Percentiles rank a stretch among this genome's conserved stretches.
These are phyloP conservation scores for Maudiozyma humilis DNA, from an alignment of 1,139 yeast species.

Conservation along the genomic window DNA sequence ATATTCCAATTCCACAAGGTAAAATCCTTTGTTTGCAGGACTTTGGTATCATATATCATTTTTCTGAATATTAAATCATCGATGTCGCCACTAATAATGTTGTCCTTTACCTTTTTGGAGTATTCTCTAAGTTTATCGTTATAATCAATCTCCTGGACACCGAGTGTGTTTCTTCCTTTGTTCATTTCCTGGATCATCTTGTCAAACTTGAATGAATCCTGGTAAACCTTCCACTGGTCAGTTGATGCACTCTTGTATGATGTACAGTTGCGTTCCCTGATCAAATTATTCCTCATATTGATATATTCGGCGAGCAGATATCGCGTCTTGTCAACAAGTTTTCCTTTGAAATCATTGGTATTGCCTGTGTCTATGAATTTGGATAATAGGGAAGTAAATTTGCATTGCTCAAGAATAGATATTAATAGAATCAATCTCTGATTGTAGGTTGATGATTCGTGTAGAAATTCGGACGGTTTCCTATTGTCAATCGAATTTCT, in stretches of 20 bases:
- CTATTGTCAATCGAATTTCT: constrained; percentile 13
- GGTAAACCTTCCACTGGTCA: constrained; percentile 13
- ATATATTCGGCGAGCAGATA: constrained; percentile 55
- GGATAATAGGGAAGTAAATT: constrained; percentile 44
- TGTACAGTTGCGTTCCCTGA: constrained; percentile 25
- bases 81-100: constrained; percentile 41
- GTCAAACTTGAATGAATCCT: constrained; percentile 39
- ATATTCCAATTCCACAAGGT: constrained; percentile 85
- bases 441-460: constrained; percentile 34
- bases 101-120: constrained; percentile 38
- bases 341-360: constrained; percentile 31
- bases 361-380: constrained; percentile 41
- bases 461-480: constrained; percentile 26
- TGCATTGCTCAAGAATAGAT: constrained; percentile 47
- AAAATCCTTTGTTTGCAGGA: constrained; percentile 69
- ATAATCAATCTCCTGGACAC: constrained; percentile 26
- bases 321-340: constrained; percentile 48
- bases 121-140: constrained; percentile 29
- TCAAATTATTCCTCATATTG: constrained; percentile 44
- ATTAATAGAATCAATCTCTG: constrained; percentile 61
- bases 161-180: constrained; percentile 33
- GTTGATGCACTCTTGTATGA: constrained; percentile 8
- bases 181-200: constrained; percentile 38
- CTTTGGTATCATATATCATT: constrained; percentile 59
- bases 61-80: constrained; percentile 68